Evolutionary conservation across 2,329 filamentous ascomycete genomes (phyloP), one percentile per base, ranked within the genome.

Genomic region (Fusarium sp.): DNA sequence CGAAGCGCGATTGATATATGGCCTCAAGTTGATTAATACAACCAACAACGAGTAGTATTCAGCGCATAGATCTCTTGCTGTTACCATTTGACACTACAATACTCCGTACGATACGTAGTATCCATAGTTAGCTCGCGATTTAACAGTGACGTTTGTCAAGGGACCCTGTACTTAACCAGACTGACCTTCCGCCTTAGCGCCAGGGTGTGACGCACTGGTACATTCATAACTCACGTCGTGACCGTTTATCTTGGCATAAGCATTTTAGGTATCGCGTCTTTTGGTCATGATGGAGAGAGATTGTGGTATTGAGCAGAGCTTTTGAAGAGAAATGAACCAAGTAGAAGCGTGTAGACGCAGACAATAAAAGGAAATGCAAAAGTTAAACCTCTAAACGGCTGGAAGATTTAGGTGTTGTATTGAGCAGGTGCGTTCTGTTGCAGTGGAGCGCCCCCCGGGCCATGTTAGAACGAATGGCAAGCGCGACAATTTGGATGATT

Each of bases 21-120:
- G 50, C 43, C 38, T 28, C 32, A 32, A 56, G 45, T 21, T 54
- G 28, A 30, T 40, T 44, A 36, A 38, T 23, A 19, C 49, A 42
- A 23, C 58, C 56, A 70, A 68, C 65, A 36, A 38, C 43, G 47
- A 48, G 65, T 70, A 45, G 51, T 48, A 62, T 47, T 23, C 57
- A 57, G 55, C 48, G 48, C 54, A 28, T 28, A 28, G 10, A 28
- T 28, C 26, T 26, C 24, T 28, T 1, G 10, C 10, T 21, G 32
- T 59, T 67, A 40, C 38, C 61, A 57, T 48, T 58, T 59, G 59
- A 44, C 47, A 43, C 64, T 65, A 42, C 23, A 48, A 42, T 34
- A 46, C n/a, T n/a, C n/a, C n/a, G n/a, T n/a, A n/a, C n/a, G n/a
- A n/a, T n/a, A n/a, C n/a, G n/a, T n/a, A n/a, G n/a, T n/a, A n/a